phyloP scores from a whole-genome alignment of 2,329 filamentous ascomycete species.

The Cladosporium sp. region DNA sequence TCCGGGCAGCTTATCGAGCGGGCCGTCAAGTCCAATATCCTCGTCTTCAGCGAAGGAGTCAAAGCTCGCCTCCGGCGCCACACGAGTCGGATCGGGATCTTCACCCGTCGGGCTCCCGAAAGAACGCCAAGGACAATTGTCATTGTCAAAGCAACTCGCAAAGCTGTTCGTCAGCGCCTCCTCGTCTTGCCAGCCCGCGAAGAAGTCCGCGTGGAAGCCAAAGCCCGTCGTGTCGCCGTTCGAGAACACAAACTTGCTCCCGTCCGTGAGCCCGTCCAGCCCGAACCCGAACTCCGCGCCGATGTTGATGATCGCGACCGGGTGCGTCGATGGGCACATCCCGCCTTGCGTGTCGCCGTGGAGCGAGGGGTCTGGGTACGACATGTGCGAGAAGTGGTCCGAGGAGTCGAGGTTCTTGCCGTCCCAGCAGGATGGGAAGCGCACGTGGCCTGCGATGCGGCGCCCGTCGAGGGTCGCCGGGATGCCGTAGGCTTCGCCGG shows the following conservation, averaged over 20 bases:
- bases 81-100: conserved; percentile 18
- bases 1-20: conserved; percentile 53
- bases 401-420: conserved; percentile 58
- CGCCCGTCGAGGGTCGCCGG: conserved; percentile 38
- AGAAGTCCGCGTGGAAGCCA: conserved; percentile 53
- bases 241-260: conserved; percentile 53
- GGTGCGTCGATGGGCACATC: conserved; percentile 53
- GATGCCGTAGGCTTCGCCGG: conserved; percentile 13
- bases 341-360: conserved; percentile 39
- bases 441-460: conserved; percentile 58
- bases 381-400: conserved; percentile 65
- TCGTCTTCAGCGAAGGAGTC: not conserved
- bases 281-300: conserved; percentile 43
- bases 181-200: conserved; percentile 55
- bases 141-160: conserved; percentile 63
- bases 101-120: conserved; percentile 36
- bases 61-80: not conserved
- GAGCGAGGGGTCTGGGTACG: conserved; percentile 49
- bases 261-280: conserved; percentile 60
- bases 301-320: conserved; percentile 55
- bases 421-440: conserved; percentile 74
- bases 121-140: conserved; percentile 59
- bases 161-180: conserved; percentile 53
- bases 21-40: conserved; percentile 43
- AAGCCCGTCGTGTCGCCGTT: conserved; percentile 49